Evolutionary conservation across 139 green algal genomes (phyloP), one percentile per base, ranked within the genome.

Genomic region (Pleodorina starrii): DNA sequence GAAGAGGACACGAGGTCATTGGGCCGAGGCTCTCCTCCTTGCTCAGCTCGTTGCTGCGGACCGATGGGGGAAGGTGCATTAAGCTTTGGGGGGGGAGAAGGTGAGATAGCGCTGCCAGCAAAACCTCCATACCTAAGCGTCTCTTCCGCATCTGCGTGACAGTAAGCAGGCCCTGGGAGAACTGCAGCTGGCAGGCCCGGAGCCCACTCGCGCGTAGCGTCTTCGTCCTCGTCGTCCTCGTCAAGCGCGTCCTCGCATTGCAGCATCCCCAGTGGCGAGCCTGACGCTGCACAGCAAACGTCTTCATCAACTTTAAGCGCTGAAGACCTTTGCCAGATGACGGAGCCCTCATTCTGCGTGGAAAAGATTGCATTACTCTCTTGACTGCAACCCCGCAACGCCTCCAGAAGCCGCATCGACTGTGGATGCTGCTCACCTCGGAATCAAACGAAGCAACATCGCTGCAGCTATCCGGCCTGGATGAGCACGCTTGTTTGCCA

Each of bases 401-500:
- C 36, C 78, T 21, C 1, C 11, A 40, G 12, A 57, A 36, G 4
- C 35, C 23, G 5, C 42, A 1, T 42, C 10, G 12, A 60, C 43
- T 10, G 16, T 12, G 4, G 0, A 17, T 42, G 73, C 3, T 38
- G 5, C 60, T 46, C n/a, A 87, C 81, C 81, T 87, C 81, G 32
- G 81, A 87, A 43, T 87, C 81, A 44, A 87, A 48, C 2, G 63
- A 78, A 11, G 60, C 43, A 36, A 66, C 25, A 44, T 77, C 81
- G 35, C 81, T 87, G 81, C 60, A 63, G 42, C 60, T 87, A 9
- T 7, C 17, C 21, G n/a, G 60, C 43, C 54, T 19, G 17, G 72
- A 80, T 35, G 19, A 57, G 72, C 72, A 80, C 19, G 35, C 35
- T 46, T 25, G 68, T 54, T 54, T 54, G 0, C 21, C 23, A 80